phyloP scores from a whole-genome alignment of 2,329 filamentous ascomycete genomes.

The Pseudogymnoascus destructans region DNA sequence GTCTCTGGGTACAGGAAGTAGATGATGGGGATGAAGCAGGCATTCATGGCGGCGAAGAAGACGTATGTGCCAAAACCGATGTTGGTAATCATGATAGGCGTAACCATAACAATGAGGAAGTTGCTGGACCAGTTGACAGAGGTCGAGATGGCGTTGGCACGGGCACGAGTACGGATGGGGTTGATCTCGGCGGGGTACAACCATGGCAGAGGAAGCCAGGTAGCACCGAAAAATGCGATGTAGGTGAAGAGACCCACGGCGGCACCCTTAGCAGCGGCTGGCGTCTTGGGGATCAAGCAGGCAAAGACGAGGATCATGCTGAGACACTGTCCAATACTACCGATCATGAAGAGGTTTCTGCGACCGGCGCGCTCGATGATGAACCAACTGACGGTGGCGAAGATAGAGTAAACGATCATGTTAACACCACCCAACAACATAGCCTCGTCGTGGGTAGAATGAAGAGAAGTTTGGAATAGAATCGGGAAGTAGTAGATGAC shows the following conservation, averaged over 20 bases:
- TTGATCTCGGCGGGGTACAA: constrained; percentile 49
- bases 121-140: constrained; percentile 41
- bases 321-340: constrained; percentile 47
- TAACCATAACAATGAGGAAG: constrained; percentile 36
- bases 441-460: constrained; percentile 35
- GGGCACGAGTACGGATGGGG: constrained; percentile 45
- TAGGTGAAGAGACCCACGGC: constrained; percentile 47
- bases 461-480: constrained; percentile 37
- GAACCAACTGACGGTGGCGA: constrained; percentile 39
- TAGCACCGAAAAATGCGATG: constrained; percentile 47
- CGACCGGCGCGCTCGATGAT: constrained; percentile 48
- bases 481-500: constrained; percentile 38
- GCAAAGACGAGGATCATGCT: constrained; percentile 48
- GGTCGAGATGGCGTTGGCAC: constrained; percentile 51
- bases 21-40: constrained; percentile 29
- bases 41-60: constrained; percentile 29
- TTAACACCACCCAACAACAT: constrained; percentile 42
- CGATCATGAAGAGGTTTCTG: constrained; percentile 59
- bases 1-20: constrained; percentile 37
- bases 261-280: constrained; percentile 27
- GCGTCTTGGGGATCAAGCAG: constrained; percentile 26
- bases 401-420: constrained; percentile 42
- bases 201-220: constrained; percentile 50
- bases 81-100: constrained; percentile 28
- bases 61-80: constrained; percentile 28